phyloP scores from a whole-genome alignment of 257 asterid species.

The Craterostigma plantagineum region DNA sequence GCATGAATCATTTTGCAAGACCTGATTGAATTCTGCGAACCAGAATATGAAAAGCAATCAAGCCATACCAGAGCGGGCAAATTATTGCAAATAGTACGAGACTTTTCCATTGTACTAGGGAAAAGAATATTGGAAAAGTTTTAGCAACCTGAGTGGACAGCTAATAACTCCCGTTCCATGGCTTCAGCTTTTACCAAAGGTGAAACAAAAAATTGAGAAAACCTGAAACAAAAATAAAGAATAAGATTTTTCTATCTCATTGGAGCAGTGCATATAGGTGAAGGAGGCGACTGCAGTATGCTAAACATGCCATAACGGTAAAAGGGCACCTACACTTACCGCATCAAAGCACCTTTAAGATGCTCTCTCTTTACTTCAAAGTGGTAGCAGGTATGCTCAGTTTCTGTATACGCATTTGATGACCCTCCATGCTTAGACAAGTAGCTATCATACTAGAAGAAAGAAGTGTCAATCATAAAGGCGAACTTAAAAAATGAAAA shows the following conservation, averaged over 20 bases:
- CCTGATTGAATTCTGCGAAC: conserved; percentile 76
- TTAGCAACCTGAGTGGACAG: conserved; percentile 84
- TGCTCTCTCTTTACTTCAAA: conserved; percentile 90
- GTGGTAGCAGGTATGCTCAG: conserved; percentile 95
- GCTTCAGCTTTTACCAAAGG: conserved; percentile 93
- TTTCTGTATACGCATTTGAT: conserved; percentile 98
- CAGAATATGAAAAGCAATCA: conserved; percentile 9
- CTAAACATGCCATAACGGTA: no score
- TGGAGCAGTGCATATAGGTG: no score
- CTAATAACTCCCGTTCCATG: conserved; percentile 91
- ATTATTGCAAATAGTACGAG: conserved; percentile 11
- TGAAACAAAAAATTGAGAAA: conserved; percentile 78
- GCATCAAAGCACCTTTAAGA: conserved; percentile 74
- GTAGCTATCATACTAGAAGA: conserved; percentile 86
- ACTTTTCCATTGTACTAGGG: background rate
- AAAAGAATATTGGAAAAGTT: conserved; percentile 2
- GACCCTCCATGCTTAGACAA: conserved; percentile 98
- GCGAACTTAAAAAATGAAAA: conserved; percentile 2
- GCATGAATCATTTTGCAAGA: conserved; percentile 65
- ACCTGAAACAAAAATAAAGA: conserved; percentile 33
- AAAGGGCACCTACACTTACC: conserved; percentile 35
- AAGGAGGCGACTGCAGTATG: no score
- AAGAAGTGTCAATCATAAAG: conserved; percentile 24
- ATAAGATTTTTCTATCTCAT: conserved; percentile 5
- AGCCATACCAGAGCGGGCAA: conserved; percentile 2